These are phyloP conservation scores for Lepidium sativum DNA, from an alignment of 345 rosid genomes.

Conservation along the genomic window DNA sequence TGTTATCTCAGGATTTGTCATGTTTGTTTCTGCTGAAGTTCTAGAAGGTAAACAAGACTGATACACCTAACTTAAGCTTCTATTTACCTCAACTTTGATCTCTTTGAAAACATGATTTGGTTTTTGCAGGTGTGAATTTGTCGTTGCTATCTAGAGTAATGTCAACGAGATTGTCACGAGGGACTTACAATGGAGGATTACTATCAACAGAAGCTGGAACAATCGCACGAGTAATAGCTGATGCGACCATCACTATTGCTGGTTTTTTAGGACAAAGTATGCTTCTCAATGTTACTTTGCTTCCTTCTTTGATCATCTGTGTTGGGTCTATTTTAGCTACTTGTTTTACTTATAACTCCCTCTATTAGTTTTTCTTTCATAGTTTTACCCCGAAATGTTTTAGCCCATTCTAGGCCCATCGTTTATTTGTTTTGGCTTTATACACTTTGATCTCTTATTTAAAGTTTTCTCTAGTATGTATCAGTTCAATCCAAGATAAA, in stretches of 20 bases:
- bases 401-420: no score
- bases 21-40: constrained; percentile 93
- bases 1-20: constrained; percentile 73
- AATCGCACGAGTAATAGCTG: constrained; percentile 84
- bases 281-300: constrained; percentile 71
- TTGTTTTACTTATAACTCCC: constrained; percentile 76
- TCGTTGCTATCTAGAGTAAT: constrained; percentile 85
- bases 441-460: no score
- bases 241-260: constrained; percentile 74
- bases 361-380: constrained; percentile 37
- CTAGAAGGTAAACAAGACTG: constrained; percentile 61
- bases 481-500: no score
- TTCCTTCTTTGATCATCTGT: constrained; percentile 72
- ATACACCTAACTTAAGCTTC: background rate
- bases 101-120: background rate
- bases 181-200: constrained; percentile 88
- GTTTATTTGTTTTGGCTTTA: no score
- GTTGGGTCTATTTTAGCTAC: constrained; percentile 68
- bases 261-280: constrained; percentile 63
- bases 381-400: background rate
- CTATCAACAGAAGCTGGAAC: constrained; percentile 95
- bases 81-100: no score
- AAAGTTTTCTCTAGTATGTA: no score
- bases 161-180: constrained; percentile 89
- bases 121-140: constrained; percentile 64